A percentile compares a stretch with the other conserved stretches of the same genome.
Evolutionary conservation across 1,284 basidiomycete genomes (phyloP).

Genomic region (Papiliotrema laurentii): DNA sequence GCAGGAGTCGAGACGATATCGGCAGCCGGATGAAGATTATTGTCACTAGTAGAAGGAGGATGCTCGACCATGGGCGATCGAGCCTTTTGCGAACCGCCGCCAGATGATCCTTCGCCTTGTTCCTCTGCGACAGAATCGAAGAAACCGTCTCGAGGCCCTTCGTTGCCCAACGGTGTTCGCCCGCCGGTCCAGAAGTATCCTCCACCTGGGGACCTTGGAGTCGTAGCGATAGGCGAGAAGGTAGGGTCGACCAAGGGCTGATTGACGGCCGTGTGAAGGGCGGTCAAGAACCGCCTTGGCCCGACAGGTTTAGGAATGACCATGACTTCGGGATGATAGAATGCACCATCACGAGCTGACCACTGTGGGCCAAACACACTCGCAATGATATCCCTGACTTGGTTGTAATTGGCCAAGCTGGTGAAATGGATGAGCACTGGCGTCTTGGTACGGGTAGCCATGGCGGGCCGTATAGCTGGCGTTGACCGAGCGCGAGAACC

Average conservation of each 20-base stretch:
- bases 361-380: conserved; percentile 54
- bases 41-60: conserved; percentile 14
- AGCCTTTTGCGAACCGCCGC: conserved; percentile 13
- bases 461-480: conserved; percentile 52
- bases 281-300: conserved; percentile 81
- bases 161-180: conserved; percentile 24
- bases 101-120: conserved; percentile 4
- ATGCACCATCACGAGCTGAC: conserved; percentile 18
- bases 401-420: conserved; percentile 78
- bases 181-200: conserved; percentile 22
- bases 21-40: conserved; percentile 59
- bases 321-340: conserved; percentile 69
- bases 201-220: conserved; percentile 65
- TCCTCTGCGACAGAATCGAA: conserved; percentile 37
- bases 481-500: conserved; percentile 68
- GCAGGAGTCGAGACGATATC: conserved; percentile 59
- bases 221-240: conserved; percentile 87
- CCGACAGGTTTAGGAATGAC: conserved; percentile 94
- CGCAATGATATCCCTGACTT: conserved; percentile 78
- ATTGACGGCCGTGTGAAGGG: conserved; percentile 76
- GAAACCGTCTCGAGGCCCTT: conserved; percentile 25
- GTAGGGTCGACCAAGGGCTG: conserved; percentile 82
- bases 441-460: background rate
- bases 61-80: conserved; percentile 35
- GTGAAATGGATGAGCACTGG: conserved; percentile 81